phyloP scores from a whole-genome alignment of 345 rosid genomes.

The Syzygium aqueum region DNA sequence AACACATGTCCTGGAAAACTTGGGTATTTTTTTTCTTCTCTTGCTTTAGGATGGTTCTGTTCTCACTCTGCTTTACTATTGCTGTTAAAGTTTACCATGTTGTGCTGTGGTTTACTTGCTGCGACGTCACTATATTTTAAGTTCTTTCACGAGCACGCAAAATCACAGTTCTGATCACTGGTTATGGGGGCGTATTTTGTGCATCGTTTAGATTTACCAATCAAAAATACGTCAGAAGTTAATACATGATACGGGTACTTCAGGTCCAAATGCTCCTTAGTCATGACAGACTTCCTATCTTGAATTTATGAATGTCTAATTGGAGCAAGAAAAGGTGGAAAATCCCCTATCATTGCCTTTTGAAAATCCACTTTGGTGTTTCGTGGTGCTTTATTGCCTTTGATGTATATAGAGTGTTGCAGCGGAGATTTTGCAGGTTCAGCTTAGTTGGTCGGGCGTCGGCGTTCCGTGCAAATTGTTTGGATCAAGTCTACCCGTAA shows the following conservation, averaged over 20 bases:
- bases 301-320: background rate
- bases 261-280: background rate
- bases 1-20: background rate
- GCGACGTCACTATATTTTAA: background rate
- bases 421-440: background rate
- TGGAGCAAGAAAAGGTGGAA: background rate
- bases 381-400: background rate
- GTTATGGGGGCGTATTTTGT: background rate
- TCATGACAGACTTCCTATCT: background rate
- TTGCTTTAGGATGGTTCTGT: background rate
- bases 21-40: background rate
- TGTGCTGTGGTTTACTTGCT: background rate
- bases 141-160: background rate
- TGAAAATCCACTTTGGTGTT: background rate
- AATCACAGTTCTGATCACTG: background rate
- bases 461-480: background rate
- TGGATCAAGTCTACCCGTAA: background rate
- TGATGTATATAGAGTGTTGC: background rate
- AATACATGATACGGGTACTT: background rate
- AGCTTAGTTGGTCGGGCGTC: background rate
- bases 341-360: background rate
- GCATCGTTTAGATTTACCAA: background rate
- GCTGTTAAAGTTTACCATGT: background rate
- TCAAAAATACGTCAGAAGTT: background rate
- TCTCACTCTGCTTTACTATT: background rate